Evolutionary conservation across 2,329 filamentous ascomycete genomes (phyloP).

Genomic region (Alternaria conjuncta): DNA sequence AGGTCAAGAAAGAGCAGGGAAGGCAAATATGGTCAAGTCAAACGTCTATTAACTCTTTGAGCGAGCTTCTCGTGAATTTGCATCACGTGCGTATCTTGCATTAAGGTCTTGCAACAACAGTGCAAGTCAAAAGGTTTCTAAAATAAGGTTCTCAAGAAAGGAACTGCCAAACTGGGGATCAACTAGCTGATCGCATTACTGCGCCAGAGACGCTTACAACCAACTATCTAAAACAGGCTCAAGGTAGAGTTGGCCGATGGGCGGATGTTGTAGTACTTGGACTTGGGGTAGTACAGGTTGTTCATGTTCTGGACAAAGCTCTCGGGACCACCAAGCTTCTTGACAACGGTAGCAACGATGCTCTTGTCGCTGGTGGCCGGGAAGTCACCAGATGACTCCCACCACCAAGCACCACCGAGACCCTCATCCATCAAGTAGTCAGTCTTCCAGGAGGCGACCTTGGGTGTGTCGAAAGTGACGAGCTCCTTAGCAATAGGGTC

Average conservation of each 20-base stretch:
- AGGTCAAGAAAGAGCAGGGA: neutral
- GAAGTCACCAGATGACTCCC: conserved; percentile 36
- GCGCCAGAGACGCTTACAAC: neutral
- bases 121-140: neutral
- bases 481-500: conserved; percentile 26
- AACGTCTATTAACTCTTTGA: neutral
- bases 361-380: conserved; percentile 22
- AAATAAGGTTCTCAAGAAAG: neutral
- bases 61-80: neutral
- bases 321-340: conserved; percentile 21
- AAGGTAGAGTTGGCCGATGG: conserved; percentile 5
- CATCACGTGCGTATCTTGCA: neutral
- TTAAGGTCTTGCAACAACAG: neutral
- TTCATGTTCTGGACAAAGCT: conserved; percentile 15
- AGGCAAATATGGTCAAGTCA: neutral
- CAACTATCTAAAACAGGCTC: neutral
- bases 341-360: conserved; percentile 19
- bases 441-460: conserved; percentile 30
- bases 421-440: conserved; percentile 30
- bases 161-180: neutral
- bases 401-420: conserved; percentile 42
- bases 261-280: conserved; percentile 32
- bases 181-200: neutral
- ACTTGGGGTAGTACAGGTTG: conserved; percentile 30
- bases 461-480: conserved; percentile 36